Evolutionary conservation across 345 rosid genomes (phyloP).

Genomic region (Trapa bicornis): DNA sequence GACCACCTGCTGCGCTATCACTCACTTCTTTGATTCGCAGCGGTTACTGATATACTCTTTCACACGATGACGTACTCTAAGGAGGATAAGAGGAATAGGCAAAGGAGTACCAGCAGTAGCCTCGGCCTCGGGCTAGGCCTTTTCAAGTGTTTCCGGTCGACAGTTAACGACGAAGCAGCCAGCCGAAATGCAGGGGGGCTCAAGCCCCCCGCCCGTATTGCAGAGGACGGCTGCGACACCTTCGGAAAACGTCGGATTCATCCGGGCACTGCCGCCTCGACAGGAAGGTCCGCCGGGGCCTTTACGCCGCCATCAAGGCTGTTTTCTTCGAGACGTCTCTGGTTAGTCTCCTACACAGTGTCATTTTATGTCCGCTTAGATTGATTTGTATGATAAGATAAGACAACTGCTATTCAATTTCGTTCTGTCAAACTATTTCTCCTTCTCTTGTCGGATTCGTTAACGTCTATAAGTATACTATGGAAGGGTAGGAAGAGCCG

Average conservation of each 20-base stretch:
- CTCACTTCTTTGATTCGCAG: not conserved
- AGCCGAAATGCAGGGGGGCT: not conserved
- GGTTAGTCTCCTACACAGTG: conserved; percentile 16
- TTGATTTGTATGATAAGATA: not conserved
- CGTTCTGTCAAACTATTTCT: not conserved
- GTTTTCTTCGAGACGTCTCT: conserved; percentile 29
- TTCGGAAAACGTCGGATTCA: not conserved
- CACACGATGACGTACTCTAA: not conserved
- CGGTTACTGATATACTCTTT: not conserved
- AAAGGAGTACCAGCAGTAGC: not conserved
- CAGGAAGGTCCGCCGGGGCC: conserved; percentile 10
- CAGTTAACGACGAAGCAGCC: not conserved
- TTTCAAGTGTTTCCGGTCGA: conserved; percentile 6
- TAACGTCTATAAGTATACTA: not conserved
- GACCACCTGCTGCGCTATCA: not conserved
- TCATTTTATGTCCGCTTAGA: not conserved
- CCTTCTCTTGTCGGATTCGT: not conserved
- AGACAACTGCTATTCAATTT: not conserved
- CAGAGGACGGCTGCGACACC: not conserved
- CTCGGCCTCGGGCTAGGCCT: not conserved
- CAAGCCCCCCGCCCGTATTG: not conserved
- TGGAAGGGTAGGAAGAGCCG: conserved; percentile 24
- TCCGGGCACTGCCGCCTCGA: not conserved
- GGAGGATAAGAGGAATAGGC: not conserved
- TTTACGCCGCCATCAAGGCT: conserved; percentile 21